Conservation (phyloP, 2,329 filamentous ascomycete species). For the Alternaria sp. region DNA sequence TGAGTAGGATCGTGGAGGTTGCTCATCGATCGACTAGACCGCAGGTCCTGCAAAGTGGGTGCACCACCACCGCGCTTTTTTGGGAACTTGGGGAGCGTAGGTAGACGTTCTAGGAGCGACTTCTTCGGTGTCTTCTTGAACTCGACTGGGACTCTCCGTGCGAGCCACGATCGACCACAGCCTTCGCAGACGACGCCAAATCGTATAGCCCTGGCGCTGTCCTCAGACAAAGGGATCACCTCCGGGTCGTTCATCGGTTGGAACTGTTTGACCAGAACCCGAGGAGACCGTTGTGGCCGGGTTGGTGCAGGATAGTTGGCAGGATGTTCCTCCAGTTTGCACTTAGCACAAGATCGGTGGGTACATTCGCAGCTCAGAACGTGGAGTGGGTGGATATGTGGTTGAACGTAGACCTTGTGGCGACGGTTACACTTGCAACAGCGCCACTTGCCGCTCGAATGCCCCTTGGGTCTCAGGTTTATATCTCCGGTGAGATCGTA, state of each 20-base stretch:
- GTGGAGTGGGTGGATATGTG: constrained; percentile 21
- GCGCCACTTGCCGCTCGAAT: constrained; percentile 10
- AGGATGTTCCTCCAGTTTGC: constrained; percentile 17
- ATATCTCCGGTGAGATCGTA: background rate
- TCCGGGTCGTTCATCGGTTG: constrained; percentile 33
- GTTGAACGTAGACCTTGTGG: constrained; percentile 10
- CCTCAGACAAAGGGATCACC: constrained; percentile 21
- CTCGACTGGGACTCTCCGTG: constrained; percentile 7
- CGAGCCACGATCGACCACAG: constrained; percentile 35
- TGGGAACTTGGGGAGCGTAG: constrained; percentile 19
- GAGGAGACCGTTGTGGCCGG: too few relatives aligned
- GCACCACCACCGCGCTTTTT: background rate
- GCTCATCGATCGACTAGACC: constrained; percentile 18
- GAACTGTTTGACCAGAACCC: constrained; percentile 24
- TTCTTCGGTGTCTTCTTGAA: constrained; percentile 15
- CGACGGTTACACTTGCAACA: constrained; percentile 14
- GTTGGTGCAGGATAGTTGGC: too few relatives aligned
- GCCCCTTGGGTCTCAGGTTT: background rate
- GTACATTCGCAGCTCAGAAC: constrained; percentile 29
- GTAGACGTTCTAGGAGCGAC: constrained; percentile 9
- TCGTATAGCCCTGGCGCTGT: constrained; percentile 9
- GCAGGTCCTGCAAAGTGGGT: constrained; percentile 15
- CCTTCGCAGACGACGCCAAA: constrained; percentile 34
- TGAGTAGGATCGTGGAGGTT: constrained; percentile 1
- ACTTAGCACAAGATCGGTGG: constrained; percentile 32